A percentile compares a stretch with the other conserved stretches of the same genome.
Conservation (phyloP, 108 stramenopile species). For the Cyclotella distinguenda region DNA sequence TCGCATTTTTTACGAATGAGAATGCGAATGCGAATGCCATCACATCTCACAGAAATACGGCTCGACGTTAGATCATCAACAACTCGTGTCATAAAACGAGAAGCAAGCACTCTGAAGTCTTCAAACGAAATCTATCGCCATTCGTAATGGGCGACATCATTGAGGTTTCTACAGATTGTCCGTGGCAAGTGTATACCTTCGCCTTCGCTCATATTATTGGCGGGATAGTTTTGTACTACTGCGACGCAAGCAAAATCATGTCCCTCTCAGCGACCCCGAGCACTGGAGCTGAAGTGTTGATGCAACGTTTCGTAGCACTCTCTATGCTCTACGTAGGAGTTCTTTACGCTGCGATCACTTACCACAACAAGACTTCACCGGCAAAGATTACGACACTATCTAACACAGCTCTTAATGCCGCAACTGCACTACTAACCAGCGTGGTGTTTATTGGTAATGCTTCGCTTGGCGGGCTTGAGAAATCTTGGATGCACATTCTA, state of each 20-base stretch:
- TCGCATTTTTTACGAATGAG: no score
- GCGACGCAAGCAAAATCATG: constrained; percentile 28
- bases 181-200: constrained; percentile 47
- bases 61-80: no score
- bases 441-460: constrained; percentile 43
- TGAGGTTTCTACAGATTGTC: constrained; percentile 39
- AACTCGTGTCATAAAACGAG: no score
- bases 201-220: constrained; percentile 25
- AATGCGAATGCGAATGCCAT: no score
- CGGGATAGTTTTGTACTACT: constrained; percentile 19
- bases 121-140: no score
- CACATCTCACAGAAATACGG: no score
- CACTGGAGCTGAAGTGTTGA: constrained; percentile 33
- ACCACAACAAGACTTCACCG: constrained; percentile 40
- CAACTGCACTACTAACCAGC: constrained; percentile 35
- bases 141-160: constrained; percentile 38
- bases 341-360: constrained; percentile 31
- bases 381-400: constrained; percentile 41
- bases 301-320: constrained; percentile 26
- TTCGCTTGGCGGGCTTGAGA: constrained; percentile 39
- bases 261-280: constrained; percentile 13
- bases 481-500: constrained; percentile 44
- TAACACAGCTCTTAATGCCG: constrained; percentile 28
- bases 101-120: no score
- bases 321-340: constrained; percentile 40